Evolutionary conservation across 345 rosid genomes (phyloP).

Genomic region (Camelina laxa): DNA sequence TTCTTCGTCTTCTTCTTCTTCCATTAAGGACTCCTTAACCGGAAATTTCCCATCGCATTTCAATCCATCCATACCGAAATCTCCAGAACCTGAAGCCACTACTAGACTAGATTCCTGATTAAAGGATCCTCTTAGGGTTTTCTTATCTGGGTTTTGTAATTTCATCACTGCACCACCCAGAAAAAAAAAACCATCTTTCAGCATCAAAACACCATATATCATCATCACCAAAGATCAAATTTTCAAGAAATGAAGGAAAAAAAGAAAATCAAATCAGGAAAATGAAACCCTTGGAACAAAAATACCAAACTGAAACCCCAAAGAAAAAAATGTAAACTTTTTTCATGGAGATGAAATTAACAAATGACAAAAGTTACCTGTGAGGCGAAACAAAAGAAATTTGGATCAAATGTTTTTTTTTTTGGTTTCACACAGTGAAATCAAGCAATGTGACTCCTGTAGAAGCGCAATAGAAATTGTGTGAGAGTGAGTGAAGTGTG

Average conservation of each 20-base stretch:
- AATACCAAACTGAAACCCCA: background rate
- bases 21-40: conserved; percentile 35
- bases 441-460: conserved; percentile 18
- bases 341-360: background rate
- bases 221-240: background rate
- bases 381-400: conserved; percentile 5
- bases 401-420: conserved; percentile 1
- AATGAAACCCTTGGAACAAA: conserved; percentile 8
- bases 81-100: conserved; percentile 38
- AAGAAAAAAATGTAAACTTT: background rate
- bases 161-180: conserved; percentile 46
- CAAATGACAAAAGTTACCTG: conserved; percentile 23
- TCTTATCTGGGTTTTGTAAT: conserved; percentile 46
- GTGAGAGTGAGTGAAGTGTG: background rate
- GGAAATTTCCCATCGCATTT: conserved; percentile 32
- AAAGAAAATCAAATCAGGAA: background rate
- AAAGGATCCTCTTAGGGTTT: conserved; percentile 53
- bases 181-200: background rate
- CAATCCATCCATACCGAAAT: conserved; percentile 25
- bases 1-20: conserved; percentile 47
- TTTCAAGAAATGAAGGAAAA: background rate
- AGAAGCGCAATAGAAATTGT: conserved; percentile 16
- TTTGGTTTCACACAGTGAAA: background rate
- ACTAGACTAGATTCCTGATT: conserved; percentile 31
- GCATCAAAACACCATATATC: conserved; percentile 22